Conservation (phyloP, 2,329 filamentous ascomycete species). For the Penicillium digitatum region DNA sequence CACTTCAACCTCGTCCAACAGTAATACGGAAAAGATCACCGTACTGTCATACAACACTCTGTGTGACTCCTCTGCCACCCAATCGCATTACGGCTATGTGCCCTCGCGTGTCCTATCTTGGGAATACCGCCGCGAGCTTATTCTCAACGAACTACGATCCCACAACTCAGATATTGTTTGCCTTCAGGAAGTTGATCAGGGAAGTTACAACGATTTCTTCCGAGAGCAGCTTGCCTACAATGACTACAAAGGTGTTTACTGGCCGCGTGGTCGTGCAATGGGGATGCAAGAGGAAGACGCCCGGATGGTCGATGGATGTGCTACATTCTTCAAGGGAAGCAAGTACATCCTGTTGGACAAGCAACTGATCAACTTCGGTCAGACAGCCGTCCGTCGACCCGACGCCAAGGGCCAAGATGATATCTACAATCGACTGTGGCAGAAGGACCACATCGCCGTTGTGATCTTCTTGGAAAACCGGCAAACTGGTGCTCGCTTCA, state of each 20-base stretch:
- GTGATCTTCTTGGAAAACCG: slow-evolving; percentile 91
- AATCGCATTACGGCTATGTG: slow-evolving; percentile 82
- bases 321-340: slow-evolving; percentile 91
- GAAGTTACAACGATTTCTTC: slow-evolving; percentile 89
- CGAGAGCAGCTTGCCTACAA: slow-evolving; percentile 77
- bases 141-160: slow-evolving; percentile 74
- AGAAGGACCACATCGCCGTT: slow-evolving; percentile 93
- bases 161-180: slow-evolving; percentile 86
- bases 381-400: slow-evolving; percentile 85
- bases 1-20: slow-evolving; percentile 45
- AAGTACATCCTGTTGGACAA: slow-evolving; percentile 95
- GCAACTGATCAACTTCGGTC: slow-evolving; percentile 85
- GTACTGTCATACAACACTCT: slow-evolving; percentile 94
- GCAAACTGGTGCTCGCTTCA: slow-evolving; percentile 80
- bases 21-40: slow-evolving; percentile 65
- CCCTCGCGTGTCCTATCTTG: slow-evolving; percentile 76
- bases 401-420: slow-evolving; percentile 98
- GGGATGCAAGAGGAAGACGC: slow-evolving; percentile 90
- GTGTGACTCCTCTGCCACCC: slow-evolving; percentile 87
- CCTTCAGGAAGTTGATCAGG: slow-evolving; percentile 87
- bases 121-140: slow-evolving; percentile 79
- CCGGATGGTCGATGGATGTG: slow-evolving; percentile 88
- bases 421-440: slow-evolving; percentile 98
- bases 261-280: slow-evolving; percentile 81
- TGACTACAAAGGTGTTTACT: slow-evolving; percentile 92